phyloP scores from a whole-genome alignment of 257 asterid genomes.

The Solanum neorickii region DNA sequence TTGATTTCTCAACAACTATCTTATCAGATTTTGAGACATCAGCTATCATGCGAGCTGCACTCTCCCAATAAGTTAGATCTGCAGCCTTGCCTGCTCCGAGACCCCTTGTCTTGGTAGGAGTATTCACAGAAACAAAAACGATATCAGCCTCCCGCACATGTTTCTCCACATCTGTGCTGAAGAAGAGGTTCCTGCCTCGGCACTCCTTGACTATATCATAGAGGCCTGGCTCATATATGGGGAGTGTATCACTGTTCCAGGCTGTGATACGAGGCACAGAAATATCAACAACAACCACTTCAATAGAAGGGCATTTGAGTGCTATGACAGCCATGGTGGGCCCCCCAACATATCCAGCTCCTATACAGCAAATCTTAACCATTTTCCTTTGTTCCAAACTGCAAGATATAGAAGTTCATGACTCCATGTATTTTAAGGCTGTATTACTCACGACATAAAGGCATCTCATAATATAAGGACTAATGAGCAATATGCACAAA shows the following conservation, averaged over 20 bases:
- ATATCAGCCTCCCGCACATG: slow-evolving; percentile 17
- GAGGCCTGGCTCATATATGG: slow-evolving; percentile 22
- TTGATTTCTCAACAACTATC: slow-evolving; percentile 17
- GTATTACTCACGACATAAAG: background rate
- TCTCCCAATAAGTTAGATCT: slow-evolving; percentile 20
- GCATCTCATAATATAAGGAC: background rate
- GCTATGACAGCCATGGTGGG: slow-evolving; percentile 20
- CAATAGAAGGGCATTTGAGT: slow-evolving; percentile 15
- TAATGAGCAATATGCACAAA: background rate
- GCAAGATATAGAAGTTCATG: background rate
- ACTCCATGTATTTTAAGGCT: background rate
- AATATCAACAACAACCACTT: slow-evolving; percentile 18
- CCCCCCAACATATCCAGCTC: slow-evolving; percentile 21
- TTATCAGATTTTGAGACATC: slow-evolving; percentile 17
- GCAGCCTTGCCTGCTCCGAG: slow-evolving; percentile 25
- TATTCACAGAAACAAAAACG: slow-evolving; percentile 18
- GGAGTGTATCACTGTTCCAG: slow-evolving; percentile 18
- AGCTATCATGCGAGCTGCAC: slow-evolving; percentile 24
- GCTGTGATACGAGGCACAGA: slow-evolving; percentile 17
- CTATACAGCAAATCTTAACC: slow-evolving; percentile 23
- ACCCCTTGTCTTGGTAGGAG: slow-evolving; percentile 19
- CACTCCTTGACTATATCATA: slow-evolving; percentile 14
- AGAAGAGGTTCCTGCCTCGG: slow-evolving; percentile 20
- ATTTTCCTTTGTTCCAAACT: slow-evolving; percentile 3
- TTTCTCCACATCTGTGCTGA: slow-evolving; percentile 18